Evolutionary conservation across 805 yeast genomes (phyloP).

Genomic region (Zygoascus tannicola): DNA sequence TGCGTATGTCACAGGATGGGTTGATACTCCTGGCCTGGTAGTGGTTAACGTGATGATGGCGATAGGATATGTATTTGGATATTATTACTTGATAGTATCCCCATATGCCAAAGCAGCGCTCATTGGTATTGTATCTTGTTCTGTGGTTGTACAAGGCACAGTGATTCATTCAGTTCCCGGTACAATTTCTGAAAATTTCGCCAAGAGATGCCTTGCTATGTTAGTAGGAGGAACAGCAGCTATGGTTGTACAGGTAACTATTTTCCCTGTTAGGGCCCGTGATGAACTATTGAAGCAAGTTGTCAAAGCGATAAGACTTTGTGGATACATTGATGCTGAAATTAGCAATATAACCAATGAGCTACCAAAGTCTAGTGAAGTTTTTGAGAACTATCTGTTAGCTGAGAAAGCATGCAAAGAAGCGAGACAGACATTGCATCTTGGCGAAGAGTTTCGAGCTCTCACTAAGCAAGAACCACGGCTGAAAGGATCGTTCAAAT

Average conservation of each 20-base stretch:
- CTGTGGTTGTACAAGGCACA: conserved; percentile 40
- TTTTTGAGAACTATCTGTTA: conserved; percentile 27
- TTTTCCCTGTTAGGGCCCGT: conserved; percentile 42
- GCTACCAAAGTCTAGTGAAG: conserved; percentile 26
- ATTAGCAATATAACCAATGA: conserved; percentile 32
- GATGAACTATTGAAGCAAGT: conserved; percentile 37
- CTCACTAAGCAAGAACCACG: conserved; percentile 35
- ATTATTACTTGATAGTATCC: conserved; percentile 36
- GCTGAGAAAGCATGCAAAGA: conserved; percentile 29
- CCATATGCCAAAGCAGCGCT: conserved; percentile 45
- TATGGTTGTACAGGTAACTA: conserved; percentile 34
- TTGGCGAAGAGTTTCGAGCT: conserved; percentile 33
- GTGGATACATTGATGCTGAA: conserved; percentile 32
- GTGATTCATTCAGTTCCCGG: conserved; percentile 33
- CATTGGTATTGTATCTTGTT: conserved; percentile 39
- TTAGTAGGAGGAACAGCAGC: conserved; percentile 44
- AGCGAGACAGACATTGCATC: conserved; percentile 32
- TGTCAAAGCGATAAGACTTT: conserved; percentile 32
- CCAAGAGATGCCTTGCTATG: conserved; percentile 42
- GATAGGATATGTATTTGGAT: conserved; percentile 39
- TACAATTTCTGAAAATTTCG: conserved; percentile 36
- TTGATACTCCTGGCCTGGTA: conserved; percentile 23
- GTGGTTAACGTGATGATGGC: conserved; percentile 36
- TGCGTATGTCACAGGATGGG: conserved; percentile 36
- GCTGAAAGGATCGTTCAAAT: conserved; percentile 37